Conservation (phyloP, 2,329 filamentous ascomycete species). For the Akanthomyces uredinophilus region DNA sequence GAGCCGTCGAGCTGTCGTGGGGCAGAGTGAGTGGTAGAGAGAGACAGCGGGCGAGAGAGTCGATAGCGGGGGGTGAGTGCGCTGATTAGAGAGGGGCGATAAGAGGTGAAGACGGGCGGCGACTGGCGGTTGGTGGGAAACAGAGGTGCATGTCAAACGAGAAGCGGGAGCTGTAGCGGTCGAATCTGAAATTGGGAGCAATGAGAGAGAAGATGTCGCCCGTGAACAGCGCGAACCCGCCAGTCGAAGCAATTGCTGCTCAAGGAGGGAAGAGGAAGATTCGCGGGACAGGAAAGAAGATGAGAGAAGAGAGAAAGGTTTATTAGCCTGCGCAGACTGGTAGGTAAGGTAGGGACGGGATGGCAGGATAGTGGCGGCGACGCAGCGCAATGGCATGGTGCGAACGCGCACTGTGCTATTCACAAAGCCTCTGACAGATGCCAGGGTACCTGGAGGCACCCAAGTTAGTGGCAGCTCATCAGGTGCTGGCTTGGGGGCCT, state of each 20-base stretch:
- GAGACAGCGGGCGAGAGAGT: neutral
- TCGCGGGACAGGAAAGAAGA: neutral
- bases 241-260: constrained; percentile 15
- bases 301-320: constrained; percentile 9
- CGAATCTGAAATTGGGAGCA: neutral
- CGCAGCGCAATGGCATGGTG: neutral
- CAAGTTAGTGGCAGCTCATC: no score
- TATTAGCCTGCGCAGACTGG: constrained; percentile 5
- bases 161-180: neutral
- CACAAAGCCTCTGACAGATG: neutral
- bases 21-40: neutral
- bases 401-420: neutral
- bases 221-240: neutral
- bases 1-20: constrained; percentile 14
- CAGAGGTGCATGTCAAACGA: neutral
- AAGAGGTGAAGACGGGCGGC: constrained; percentile 9
- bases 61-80: constrained; percentile 12
- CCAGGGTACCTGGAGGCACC: neutral
- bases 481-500: no score
- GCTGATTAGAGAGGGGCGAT: constrained; percentile 16
- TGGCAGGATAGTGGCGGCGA: neutral
- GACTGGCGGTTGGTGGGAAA: constrained; percentile 4
- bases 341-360: neutral
- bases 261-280: constrained; percentile 5
- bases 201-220: neutral